These are phyloP conservation scores for Aspergillus novoparasiticus DNA, from an alignment of 2,329 filamentous ascomycete genomes.

Conservation along the genomic window DNA sequence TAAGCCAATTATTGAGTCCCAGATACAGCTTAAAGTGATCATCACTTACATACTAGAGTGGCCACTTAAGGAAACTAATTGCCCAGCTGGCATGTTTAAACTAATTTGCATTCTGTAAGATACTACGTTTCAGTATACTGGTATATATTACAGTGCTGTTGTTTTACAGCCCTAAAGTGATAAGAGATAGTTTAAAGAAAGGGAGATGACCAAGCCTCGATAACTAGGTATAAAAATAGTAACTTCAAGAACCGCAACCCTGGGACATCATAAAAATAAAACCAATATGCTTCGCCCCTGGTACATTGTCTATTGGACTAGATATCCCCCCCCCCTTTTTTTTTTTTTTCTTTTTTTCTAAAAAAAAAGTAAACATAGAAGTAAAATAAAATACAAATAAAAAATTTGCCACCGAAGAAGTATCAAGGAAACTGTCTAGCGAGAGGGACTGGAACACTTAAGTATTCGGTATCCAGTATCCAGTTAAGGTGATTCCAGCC, in stretches of 20 bases:
- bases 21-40: background rate
- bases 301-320: background rate
- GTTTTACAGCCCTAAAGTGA: background rate
- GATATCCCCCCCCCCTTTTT: background rate
- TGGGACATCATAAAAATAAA: background rate
- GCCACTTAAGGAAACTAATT: background rate
- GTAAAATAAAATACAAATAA: background rate
- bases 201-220: background rate
- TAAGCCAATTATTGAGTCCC: background rate
- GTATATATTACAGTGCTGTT: background rate
- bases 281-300: background rate
- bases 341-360: too few relatives aligned
- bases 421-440: background rate
- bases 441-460: background rate
- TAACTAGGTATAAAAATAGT: slow-evolving; percentile 12
- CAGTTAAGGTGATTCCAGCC: background rate
- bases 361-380: background rate
- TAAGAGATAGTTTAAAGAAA: background rate
- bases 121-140: background rate
- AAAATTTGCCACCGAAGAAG: background rate
- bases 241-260: slow-evolving; percentile 8
- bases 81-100: background rate
- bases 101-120: background rate
- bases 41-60: background rate
- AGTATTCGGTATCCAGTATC: background rate